These are phyloP conservation scores for Cordyceps cicadae DNA, from an alignment of 2,329 filamentous ascomycete species.

Conservation along the genomic window DNA sequence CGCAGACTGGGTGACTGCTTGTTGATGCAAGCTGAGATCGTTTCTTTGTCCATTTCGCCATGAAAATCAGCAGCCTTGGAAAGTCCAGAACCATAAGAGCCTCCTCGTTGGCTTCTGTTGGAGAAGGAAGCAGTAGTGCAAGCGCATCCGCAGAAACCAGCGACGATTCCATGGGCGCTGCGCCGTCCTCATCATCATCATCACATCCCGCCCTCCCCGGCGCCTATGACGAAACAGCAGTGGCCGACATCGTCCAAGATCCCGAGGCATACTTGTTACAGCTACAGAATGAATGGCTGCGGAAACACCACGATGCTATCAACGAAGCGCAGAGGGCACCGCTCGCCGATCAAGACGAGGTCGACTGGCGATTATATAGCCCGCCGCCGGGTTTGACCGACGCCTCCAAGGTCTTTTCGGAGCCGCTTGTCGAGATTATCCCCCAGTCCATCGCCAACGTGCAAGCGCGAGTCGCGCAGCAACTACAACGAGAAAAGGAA, in stretches of 20 bases:
- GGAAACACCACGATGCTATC: constrained; percentile 12
- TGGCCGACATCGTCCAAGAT: constrained; percentile 2
- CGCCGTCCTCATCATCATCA: not conserved
- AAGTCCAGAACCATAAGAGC: not conserved
- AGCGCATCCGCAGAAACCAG: not conserved
- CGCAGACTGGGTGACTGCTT: not conserved
- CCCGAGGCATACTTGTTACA: constrained; percentile 14
- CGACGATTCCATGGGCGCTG: not conserved
- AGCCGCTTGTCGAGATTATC: constrained; percentile 34
- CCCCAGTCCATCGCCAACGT: constrained; percentile 38
- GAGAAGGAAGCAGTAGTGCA: not conserved
- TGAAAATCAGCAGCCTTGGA: not conserved
- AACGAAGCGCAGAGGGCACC: not conserved
- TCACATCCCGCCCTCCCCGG: not conserved
- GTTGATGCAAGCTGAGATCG: no score
- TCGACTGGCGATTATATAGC: constrained; percentile 40
- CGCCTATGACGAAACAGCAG: not conserved
- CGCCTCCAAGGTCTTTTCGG: constrained; percentile 29
- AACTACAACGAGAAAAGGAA: constrained; percentile 23
- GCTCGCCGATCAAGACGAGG: constrained; percentile 10
- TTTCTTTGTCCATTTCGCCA: not conserved
- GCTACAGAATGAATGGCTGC: constrained; percentile 13
- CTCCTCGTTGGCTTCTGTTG: not conserved
- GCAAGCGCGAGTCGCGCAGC: constrained; percentile 27
- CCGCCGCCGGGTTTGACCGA: constrained; percentile 36